Evolutionary conservation across 768 basidiomycete species (phyloP).

Genomic region (Boletus rex-veris): DNA sequence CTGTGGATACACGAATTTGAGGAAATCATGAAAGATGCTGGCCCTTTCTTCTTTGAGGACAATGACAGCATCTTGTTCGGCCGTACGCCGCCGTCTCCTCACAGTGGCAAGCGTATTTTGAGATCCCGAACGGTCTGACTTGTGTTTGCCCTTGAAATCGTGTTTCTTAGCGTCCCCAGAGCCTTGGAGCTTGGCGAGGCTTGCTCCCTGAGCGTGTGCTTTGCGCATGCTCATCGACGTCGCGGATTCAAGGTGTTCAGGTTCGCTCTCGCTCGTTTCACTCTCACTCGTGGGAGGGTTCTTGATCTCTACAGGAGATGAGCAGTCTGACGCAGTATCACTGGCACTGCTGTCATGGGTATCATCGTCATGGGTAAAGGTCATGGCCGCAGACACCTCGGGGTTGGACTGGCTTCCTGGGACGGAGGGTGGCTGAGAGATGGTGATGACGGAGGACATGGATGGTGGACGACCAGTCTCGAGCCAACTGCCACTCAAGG

Average conservation of each 20-base stretch:
- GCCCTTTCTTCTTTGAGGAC: constrained; percentile 90
- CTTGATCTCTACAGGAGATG: constrained; percentile 40
- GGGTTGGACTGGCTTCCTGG: constrained; percentile 46
- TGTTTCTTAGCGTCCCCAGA: constrained; percentile 16
- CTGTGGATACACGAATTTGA: constrained; percentile 94
- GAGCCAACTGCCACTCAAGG: constrained; percentile 88
- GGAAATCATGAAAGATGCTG: constrained; percentile 86
- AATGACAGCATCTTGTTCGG: constrained; percentile 76
- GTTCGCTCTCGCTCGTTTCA: constrained; percentile 37
- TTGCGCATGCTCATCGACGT: constrained; percentile 21
- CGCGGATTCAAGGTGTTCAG: constrained; percentile 24
- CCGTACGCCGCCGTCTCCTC: constrained; percentile 40
- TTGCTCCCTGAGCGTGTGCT: constrained; percentile 45
- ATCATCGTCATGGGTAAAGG: constrained; percentile 57
- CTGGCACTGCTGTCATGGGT: constrained; percentile 31
- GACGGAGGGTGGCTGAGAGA: constrained; percentile 66
- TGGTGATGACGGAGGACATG: constrained; percentile 80
- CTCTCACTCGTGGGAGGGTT: constrained; percentile 33
- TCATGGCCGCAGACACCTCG: constrained; percentile 50
- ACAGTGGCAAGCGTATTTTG: constrained; percentile 39
- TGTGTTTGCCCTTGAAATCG: constrained; percentile 25
- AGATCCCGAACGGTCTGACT: constrained; percentile 11
- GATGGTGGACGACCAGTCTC: constrained; percentile 80
- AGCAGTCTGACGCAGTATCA: constrained; percentile 37
- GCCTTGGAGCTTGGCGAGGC: constrained; percentile 60